These are phyloP conservation scores for Barbarea vulgaris DNA, from an alignment of 345 rosid species.

Conservation along the genomic window DNA sequence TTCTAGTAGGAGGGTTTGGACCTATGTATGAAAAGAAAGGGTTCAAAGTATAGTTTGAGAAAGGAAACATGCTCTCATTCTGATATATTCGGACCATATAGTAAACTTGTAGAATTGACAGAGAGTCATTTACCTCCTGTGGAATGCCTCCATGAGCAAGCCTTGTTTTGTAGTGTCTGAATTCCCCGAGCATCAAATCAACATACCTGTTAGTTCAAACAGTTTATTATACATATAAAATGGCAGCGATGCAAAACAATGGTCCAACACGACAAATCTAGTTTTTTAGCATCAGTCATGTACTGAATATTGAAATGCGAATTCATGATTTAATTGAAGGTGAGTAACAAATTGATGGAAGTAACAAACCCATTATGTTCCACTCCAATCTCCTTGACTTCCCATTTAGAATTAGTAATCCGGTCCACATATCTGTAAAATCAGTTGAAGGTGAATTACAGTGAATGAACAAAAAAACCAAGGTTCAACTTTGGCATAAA, in stretches of 20 bases:
- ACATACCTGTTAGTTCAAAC: conserved; percentile 63
- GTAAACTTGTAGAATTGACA: background rate
- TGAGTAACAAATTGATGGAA: conserved; percentile 22
- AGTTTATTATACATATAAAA: background rate
- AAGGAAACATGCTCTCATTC: background rate
- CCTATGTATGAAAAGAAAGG: conserved; percentile 44
- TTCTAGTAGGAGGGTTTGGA: conserved; percentile 73
- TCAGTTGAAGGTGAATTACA: conserved; percentile 20
- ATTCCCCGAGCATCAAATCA: conserved; percentile 94
- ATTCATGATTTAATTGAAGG: background rate
- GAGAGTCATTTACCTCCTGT: conserved; percentile 66
- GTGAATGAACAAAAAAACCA: conserved; percentile 7
- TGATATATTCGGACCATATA: background rate
- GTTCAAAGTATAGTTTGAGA: background rate
- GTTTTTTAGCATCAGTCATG: conserved; percentile 14
- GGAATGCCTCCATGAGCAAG: conserved; percentile 86
- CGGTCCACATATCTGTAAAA: conserved; percentile 86
- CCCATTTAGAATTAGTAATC: conserved; percentile 94
- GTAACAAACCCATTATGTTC: conserved; percentile 96
- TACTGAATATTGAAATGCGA: conserved; percentile 12
- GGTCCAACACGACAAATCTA: conserved; percentile 6
- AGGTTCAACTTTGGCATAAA: background rate
- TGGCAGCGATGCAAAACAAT: conserved; percentile 11
- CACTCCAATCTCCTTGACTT: conserved; percentile 91
- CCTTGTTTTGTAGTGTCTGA: conserved; percentile 92